phyloP scores from a whole-genome alignment of 805 yeast species.

The Nakazawaea peltata region DNA sequence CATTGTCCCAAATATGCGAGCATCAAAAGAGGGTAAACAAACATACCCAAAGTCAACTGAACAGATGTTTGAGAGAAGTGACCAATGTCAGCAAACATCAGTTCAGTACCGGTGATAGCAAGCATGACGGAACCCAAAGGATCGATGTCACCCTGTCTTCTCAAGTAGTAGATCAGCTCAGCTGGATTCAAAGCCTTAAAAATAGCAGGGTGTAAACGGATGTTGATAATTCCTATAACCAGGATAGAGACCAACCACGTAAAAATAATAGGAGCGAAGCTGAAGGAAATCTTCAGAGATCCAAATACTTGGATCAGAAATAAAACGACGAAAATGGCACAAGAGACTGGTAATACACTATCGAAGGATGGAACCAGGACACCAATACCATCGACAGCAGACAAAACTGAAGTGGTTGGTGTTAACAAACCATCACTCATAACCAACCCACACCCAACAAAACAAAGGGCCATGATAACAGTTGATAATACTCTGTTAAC shows the following conservation, averaged over 20 bases:
- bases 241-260: slow-evolving; percentile 41
- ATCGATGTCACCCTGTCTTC: slow-evolving; percentile 28
- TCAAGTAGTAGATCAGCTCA: slow-evolving; percentile 39
- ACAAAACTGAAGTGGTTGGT: slow-evolving; percentile 54
- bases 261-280: slow-evolving; percentile 48
- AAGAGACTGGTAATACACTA: slow-evolving; percentile 39
- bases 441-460: slow-evolving; percentile 49
- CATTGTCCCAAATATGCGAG: slow-evolving; percentile 52
- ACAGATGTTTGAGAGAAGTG: slow-evolving; percentile 44
- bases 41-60: slow-evolving; percentile 34
- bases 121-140: slow-evolving; percentile 44
- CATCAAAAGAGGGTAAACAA: slow-evolving; percentile 46
- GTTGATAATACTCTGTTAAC: slow-evolving; percentile 23
- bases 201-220: slow-evolving; percentile 32
- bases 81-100: slow-evolving; percentile 58
- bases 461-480: slow-evolving; percentile 30
- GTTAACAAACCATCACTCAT: slow-evolving; percentile 54
- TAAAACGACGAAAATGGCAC: slow-evolving; percentile 35
- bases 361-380: slow-evolving; percentile 39
- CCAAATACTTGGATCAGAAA: slow-evolving; percentile 43
- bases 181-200: slow-evolving; percentile 42
- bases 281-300: slow-evolving; percentile 35
- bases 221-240: slow-evolving; percentile 38
- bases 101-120: slow-evolving; percentile 52
- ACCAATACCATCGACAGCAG: slow-evolving; percentile 49